Conservation (phyloP, 2,329 filamentous ascomycete species). For the Neonectria sp. region DNA sequence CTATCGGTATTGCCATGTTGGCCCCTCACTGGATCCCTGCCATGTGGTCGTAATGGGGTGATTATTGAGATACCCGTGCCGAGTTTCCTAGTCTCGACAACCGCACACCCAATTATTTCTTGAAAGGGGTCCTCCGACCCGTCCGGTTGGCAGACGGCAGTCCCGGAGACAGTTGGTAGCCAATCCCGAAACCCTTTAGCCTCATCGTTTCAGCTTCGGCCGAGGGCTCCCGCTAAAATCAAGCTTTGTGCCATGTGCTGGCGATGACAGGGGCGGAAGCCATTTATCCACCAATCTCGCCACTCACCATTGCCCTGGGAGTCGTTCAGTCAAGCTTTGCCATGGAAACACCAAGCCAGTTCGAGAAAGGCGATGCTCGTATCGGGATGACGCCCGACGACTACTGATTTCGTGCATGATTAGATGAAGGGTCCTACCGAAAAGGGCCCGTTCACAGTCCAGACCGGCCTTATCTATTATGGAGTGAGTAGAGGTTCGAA, state of each 20-base stretch:
- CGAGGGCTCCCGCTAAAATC: not conserved
- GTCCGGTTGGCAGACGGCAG: not conserved
- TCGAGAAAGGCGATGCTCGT: slow-evolving; percentile 1
- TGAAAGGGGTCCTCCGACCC: not conserved
- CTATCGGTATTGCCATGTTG: slow-evolving; percentile 11
- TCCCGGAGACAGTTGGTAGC: not conserved
- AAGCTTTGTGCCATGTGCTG: not conserved
- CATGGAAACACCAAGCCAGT: slow-evolving; percentile 16
- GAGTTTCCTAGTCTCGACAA: not conserved
- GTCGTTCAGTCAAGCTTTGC: slow-evolving; percentile 13
- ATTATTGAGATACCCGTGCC: not conserved
- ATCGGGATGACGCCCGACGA: slow-evolving; percentile 1
- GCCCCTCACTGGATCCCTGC: not conserved
- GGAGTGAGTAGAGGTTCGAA: not conserved
- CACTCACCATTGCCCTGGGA: not conserved
- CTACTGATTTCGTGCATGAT: not conserved
- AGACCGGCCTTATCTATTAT: not conserved
- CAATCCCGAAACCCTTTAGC: not conserved
- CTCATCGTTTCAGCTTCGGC: not conserved
- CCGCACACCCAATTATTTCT: not conserved
- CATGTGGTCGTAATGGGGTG: not conserved
- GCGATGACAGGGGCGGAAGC: not conserved
- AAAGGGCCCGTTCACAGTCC: not conserved
- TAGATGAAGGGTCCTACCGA: slow-evolving; percentile 2
- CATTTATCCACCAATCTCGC: slow-evolving; percentile 22